phyloP scores from a whole-genome alignment of 257 asterid species.

The Solanum gandarillasii region DNA sequence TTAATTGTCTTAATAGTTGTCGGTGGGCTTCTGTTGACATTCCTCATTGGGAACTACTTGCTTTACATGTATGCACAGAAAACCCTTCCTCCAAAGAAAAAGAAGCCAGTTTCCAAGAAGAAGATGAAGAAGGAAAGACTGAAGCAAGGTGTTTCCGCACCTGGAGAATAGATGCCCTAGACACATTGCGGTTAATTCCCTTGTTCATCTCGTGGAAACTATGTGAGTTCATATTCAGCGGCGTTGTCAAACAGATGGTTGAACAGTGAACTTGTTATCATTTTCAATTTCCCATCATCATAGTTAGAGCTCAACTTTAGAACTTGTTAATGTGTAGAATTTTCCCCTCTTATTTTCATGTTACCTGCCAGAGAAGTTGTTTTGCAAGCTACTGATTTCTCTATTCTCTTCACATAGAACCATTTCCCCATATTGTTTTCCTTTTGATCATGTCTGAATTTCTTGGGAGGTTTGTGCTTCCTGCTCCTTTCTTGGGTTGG shows the following conservation, averaged over 20 bases:
- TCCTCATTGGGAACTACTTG: conserved; percentile 62
- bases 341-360: neutral
- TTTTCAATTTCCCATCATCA: neutral
- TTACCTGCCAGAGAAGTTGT: neutral
- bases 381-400: neutral
- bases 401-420: neutral
- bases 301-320: neutral
- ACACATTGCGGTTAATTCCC: neutral
- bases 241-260: neutral
- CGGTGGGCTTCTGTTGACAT: conserved; percentile 54
- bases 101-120: conserved; percentile 89
- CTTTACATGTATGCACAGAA: conserved; percentile 70
- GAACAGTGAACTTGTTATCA: neutral
- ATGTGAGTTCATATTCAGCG: neutral
- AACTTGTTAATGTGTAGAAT: neutral
- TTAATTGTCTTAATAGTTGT: conserved; percentile 60
- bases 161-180: conserved; percentile 49
- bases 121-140: conserved; percentile 85
- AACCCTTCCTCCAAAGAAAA: conserved; percentile 72
- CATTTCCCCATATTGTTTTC: neutral
- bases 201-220: neutral
- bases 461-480: neutral
- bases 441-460: neutral
- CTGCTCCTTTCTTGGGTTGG: neutral
- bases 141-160: conserved; percentile 91